phyloP scores from a whole-genome alignment of 1,284 basidiomycete species.

The Ganoderma lucidum region DNA sequence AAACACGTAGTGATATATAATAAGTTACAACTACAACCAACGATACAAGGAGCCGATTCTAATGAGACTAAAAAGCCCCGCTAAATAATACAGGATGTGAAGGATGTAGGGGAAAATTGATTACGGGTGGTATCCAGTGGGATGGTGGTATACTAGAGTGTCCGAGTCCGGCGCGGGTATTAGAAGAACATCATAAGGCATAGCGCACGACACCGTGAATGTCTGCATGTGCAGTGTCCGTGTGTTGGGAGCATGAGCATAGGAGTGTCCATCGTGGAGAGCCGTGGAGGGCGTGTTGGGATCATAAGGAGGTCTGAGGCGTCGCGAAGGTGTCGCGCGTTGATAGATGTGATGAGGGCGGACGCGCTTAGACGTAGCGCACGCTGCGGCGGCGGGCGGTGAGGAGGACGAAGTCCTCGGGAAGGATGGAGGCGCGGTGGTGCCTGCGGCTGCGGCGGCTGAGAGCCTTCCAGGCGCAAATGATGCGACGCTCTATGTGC shows the following conservation, averaged over 20 bases:
- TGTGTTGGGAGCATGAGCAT: neutral
- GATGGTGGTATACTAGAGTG: neutral
- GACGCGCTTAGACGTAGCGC: conserved; percentile 31
- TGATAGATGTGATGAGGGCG: neutral
- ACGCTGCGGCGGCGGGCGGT: conserved; percentile 61
- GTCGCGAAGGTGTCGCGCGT: neutral
- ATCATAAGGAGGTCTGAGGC: neutral
- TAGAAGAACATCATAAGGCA: neutral
- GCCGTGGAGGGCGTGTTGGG: neutral
- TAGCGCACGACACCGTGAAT: neutral
- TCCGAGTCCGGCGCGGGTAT: neutral
- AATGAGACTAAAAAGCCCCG: neutral
- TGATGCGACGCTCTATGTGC: conserved; percentile 62
- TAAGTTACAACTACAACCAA: neutral
- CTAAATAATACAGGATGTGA: neutral
- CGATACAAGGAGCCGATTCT: neutral
- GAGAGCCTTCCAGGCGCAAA: conserved; percentile 67
- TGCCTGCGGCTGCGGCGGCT: conserved; percentile 59
- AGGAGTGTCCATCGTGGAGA: neutral
- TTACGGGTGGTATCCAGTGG: neutral
- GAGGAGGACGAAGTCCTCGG: conserved; percentile 67
- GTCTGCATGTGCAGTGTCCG: neutral
- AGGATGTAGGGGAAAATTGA: neutral
- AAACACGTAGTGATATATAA: neutral
- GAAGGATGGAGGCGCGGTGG: conserved; percentile 59